phyloP scores from a whole-genome alignment of 805 yeast species.

The Zygoascus ofunaensis region DNA sequence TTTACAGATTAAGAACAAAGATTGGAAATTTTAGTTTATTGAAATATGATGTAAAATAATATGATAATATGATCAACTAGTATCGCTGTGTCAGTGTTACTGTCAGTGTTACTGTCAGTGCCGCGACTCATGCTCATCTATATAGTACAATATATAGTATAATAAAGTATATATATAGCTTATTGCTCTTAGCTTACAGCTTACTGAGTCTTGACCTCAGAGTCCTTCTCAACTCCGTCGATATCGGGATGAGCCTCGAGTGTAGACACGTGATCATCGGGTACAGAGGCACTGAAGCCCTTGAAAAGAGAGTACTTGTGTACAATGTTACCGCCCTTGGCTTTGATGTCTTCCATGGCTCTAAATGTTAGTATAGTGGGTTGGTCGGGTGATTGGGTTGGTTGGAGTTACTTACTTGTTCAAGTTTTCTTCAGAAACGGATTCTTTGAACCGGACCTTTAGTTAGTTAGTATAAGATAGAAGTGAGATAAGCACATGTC shows the following conservation, averaged over 20 bases:
- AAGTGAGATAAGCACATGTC: too few relatives aligned
- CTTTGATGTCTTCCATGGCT: slow-evolving; percentile 16
- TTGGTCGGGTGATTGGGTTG: too few relatives aligned
- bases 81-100: too few relatives aligned
- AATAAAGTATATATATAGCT: too few relatives aligned
- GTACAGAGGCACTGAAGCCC: slow-evolving; percentile 27
- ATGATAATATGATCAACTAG: too few relatives aligned
- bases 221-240: slow-evolving; percentile 27
- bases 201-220: slow-evolving; percentile 21
- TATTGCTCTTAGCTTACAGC: too few relatives aligned
- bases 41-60: too few relatives aligned
- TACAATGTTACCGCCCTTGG: slow-evolving; percentile 20
- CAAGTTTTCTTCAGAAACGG: slow-evolving; percentile 15
- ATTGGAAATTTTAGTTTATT: too few relatives aligned
- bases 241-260: slow-evolving; percentile 23
- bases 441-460: slow-evolving; percentile 19
- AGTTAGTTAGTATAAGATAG: background rate
- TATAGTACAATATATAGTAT: too few relatives aligned
- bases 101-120: too few relatives aligned
- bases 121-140: too few relatives aligned
- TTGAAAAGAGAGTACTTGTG: slow-evolving; percentile 29
- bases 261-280: slow-evolving; percentile 22
- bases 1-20: too few relatives aligned
- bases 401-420: slow-evolving; percentile 11
- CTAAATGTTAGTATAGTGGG: slow-evolving; percentile 6